Evolutionary conservation across 306 rosid genomes (phyloP), one percentile per base, ranked within the genome.

Genomic region (Astragalus glycyphyllos): DNA sequence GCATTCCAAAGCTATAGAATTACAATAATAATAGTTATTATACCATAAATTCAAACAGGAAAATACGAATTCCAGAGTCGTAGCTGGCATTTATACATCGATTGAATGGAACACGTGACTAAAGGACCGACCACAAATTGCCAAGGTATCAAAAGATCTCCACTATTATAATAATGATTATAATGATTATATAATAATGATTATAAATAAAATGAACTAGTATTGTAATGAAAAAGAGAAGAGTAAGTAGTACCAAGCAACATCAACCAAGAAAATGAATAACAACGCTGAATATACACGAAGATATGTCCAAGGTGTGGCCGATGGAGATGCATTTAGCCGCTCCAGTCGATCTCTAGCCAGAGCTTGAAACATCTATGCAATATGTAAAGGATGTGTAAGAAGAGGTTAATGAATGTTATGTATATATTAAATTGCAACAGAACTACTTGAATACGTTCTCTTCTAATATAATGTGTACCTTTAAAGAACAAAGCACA

Each of bases 321-420:
- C 95, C 80, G 99, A 91, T 41, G 97, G 99, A 53, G 99, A 95
- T 71, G 99, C 99, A 79, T 95, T 95, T 77, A 95, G 65, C 20
- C 96, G 84, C 68, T 95, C 96, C 75, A 95, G 85, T 44, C 97
- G 89, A 75, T 95, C 99, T 86, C 97, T 89, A 31, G 99, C 96
- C 83, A 95, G 80, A 80, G 99, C 92, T 91, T 89, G 97, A 87
- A 95, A 95, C 96, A 95, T 95, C 99, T 95, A 74, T 12, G 71
- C 41, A 79, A 88, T 71, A 80, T 58, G 69, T 32, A 48, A 11
- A 64, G 23, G 17, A 58, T 4, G 46, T 47, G 62, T 70, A 34
- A 83, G 57, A 71, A 74, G 13, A 44, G 35, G 72, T 72, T 26
- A 49, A 54, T 20, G 8, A 14, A 45, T 46, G 71, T 40, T 35